Conservation (phyloP, 371 early-diverging fungal species). For the Mortierella sp. region DNA sequence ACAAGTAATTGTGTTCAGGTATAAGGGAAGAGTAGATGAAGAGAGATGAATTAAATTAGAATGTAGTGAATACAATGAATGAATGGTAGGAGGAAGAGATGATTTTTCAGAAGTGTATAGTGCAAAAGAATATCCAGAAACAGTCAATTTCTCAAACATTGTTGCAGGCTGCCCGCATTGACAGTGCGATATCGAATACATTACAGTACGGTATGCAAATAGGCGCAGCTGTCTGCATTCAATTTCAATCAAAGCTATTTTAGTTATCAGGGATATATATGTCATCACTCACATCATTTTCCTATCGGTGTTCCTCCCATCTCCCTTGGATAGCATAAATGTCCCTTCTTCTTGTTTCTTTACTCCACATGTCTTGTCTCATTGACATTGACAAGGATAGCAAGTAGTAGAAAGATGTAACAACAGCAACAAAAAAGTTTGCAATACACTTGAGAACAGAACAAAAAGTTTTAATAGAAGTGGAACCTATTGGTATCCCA, state of each 20-base stretch:
- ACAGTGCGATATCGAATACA: background rate
- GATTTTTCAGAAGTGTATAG: background rate
- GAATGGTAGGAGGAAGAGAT: background rate
- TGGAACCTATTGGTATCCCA: too few relatives aligned
- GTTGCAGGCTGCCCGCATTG: background rate
- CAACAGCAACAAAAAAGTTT: background rate
- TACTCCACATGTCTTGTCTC: background rate
- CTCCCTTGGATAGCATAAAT: too few relatives aligned
- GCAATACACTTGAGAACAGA: too few relatives aligned
- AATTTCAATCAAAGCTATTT: too few relatives aligned
- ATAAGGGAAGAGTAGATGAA: background rate
- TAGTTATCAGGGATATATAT: too few relatives aligned
- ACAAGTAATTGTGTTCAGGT: background rate
- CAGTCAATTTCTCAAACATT: background rate
- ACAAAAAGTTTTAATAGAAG: too few relatives aligned
- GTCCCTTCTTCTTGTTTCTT: background rate
- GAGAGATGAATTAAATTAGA: background rate
- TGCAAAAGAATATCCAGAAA: background rate
- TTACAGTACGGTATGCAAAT: too few relatives aligned
- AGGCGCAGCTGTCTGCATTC: too few relatives aligned
- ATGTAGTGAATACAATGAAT: background rate
- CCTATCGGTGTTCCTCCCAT: too few relatives aligned
- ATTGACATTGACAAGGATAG: too few relatives aligned
- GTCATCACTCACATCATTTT: too few relatives aligned
- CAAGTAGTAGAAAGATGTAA: too few relatives aligned